These are phyloP conservation scores for Pleurotus cornucopiae DNA, from an alignment of 768 basidiomycete species.

Conservation along the genomic window DNA sequence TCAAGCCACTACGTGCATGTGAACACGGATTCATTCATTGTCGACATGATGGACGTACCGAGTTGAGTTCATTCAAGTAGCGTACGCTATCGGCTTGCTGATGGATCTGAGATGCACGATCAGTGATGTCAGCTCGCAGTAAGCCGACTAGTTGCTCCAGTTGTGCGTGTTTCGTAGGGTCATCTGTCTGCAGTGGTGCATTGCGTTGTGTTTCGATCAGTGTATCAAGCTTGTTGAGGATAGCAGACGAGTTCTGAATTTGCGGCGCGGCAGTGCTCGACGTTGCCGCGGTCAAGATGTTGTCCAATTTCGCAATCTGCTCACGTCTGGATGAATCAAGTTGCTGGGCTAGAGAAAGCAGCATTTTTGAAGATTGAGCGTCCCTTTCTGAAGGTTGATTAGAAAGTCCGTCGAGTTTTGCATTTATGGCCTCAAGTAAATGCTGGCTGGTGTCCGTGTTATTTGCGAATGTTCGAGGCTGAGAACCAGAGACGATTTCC, in stretches of 20 bases:
- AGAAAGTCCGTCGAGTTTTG: no score
- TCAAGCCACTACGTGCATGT: conserved; percentile 65
- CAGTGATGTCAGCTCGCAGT: conserved; percentile 43
- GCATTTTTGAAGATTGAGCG: no score
- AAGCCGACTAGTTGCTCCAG: conserved; percentile 42
- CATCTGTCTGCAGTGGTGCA: not conserved
- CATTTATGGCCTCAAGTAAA: no score
- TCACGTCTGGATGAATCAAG: not conserved
- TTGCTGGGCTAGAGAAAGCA: not conserved
- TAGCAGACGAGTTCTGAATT: conserved; percentile 24
- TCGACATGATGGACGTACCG: conserved; percentile 32
- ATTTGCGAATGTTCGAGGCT: no score
- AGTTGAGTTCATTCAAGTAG: conserved; percentile 75
- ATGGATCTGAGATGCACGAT: conserved; percentile 45
- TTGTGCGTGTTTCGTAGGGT: conserved; percentile 16
- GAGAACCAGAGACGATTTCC: no score
- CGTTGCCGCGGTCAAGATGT: not conserved
- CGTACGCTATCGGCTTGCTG: conserved; percentile 74
- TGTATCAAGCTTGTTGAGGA: conserved; percentile 27
- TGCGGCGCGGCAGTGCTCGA: no score
- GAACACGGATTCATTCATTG: not conserved
- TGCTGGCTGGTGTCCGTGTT: no score
- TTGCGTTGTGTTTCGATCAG: conserved; percentile 21
- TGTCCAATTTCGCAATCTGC: not conserved
- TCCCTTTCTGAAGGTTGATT: no score